These are phyloP conservation scores for Russula compacta DNA, from an alignment of 768 basidiomycete species.

Conservation along the genomic window DNA sequence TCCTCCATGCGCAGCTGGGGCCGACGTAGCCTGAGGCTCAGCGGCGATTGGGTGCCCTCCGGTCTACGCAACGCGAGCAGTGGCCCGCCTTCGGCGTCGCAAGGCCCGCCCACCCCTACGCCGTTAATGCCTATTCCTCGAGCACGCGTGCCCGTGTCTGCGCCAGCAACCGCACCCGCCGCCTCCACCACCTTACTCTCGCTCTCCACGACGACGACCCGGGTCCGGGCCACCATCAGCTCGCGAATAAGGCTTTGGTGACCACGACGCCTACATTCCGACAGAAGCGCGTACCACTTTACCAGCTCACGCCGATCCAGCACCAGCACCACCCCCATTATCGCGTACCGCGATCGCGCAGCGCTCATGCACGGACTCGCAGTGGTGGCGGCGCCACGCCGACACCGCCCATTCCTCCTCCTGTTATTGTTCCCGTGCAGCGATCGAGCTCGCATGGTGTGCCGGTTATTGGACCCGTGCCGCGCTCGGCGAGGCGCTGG, in stretches of 20 bases:
- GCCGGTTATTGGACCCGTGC: constrained; percentile 27
- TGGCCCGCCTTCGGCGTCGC: constrained; percentile 13
- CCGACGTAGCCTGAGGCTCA: constrained; percentile 45
- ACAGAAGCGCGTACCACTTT: background rate
- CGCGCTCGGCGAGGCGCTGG: constrained; percentile 46
- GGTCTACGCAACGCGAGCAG: constrained; percentile 30
- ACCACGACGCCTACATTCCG: constrained; percentile 3
- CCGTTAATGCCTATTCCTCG: background rate
- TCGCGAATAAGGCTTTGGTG: background rate
- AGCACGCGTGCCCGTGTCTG: background rate
- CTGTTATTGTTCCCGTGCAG: constrained; percentile 25
- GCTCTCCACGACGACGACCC: background rate
- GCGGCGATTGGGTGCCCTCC: constrained; percentile 40
- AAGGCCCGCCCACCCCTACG: background rate
- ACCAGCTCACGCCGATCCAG: background rate
- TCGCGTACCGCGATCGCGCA: background rate
- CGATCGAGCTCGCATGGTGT: constrained; percentile 37
- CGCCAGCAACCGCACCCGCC: constrained; percentile 10
- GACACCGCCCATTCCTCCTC: constrained; percentile 1
- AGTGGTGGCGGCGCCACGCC: background rate
- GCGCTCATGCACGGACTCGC: background rate
- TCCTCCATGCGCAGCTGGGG: constrained; percentile 45
- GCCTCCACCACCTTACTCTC: background rate
- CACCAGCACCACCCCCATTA: background rate
- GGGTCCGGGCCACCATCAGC: background rate